Evolutionary conservation across 2,329 filamentous ascomycete genomes (phyloP), one percentile per base, ranked within the genome.

Genomic region (Epicoccum nigrum): DNA sequence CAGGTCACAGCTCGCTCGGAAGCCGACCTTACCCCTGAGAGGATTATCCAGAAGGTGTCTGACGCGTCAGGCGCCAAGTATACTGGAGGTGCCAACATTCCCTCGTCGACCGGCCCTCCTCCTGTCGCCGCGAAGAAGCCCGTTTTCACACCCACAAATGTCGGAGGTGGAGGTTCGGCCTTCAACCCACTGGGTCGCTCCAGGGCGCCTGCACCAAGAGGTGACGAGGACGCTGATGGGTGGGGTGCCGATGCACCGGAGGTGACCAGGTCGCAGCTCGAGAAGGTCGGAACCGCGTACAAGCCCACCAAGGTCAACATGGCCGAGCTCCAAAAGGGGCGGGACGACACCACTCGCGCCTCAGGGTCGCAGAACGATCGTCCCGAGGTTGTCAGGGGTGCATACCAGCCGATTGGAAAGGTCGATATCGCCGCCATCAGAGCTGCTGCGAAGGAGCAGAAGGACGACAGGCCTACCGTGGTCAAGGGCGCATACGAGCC

Each of bases 31-130:
- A 90, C 88, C 21, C 89, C 92, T 30, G 91, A 96, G 68, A 81
- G 82, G 51, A 96, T 99, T 62, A 83, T 97, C 64, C 88, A 94
- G 71, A 97, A 97, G 76, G 91, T 99, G 39, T 85, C 91, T 54
- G 92, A 97, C 80, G 88, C 94, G 21, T 97, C 94, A 34, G 94
- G 94, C 54, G 85, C 93, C 58, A 97, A 97, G 74, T 99, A 99
- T 77, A 90, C 91, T 9, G 87, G 86, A 45, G 82, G 81, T 51
- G 80, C 84, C 42, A 79, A 80, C 19, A 79, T 82, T 21, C 75
- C 82, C 19, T 73, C 79, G 21, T 74, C 83, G 37, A 78, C 83
- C 17, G 82, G 85, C 15, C 81, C 84, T n/a, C 74, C 78, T 33
- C 89, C 91, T 7, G 84, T 88, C 1, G 82, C 91, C 49, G 87